These are phyloP conservation scores for Telfairia occidentalis DNA, from an alignment of 331 rosid genomes.

Conservation along the genomic window DNA sequence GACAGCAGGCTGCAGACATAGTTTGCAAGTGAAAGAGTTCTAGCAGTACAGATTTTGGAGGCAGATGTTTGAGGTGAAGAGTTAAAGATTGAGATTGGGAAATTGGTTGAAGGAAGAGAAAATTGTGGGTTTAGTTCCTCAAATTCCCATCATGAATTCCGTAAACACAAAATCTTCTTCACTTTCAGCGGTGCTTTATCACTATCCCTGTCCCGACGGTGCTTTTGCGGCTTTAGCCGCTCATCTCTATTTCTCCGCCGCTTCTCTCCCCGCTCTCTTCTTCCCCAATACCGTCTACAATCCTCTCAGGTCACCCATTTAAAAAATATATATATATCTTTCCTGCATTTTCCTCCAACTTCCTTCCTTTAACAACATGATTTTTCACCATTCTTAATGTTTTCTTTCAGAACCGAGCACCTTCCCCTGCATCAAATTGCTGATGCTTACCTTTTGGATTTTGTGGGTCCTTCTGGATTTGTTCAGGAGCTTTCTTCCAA, in stretches of 20 bases:
- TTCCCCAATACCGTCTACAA: conserved; percentile 69
- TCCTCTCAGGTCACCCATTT: conserved; percentile 41
- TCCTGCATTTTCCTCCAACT: not conserved
- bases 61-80: not conserved
- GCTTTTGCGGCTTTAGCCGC: conserved; percentile 88
- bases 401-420: conserved; percentile 26
- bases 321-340: too few species aligned
- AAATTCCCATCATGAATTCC: not conserved
- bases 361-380: not conserved
- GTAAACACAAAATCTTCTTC: conserved; percentile 2
- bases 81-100: not conserved
- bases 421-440: conserved; percentile 49
- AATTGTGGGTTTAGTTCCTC: not conserved
- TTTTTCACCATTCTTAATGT: not conserved
- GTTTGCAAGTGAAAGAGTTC: too few species aligned
- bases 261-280: conserved; percentile 38
- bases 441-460: conserved; percentile 75
- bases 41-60: not conserved
- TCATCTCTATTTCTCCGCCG: conserved; percentile 62
- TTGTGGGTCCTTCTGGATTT: conserved; percentile 62
- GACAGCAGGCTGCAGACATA: too few species aligned
- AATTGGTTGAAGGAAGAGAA: not conserved
- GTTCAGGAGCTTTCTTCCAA: conserved; percentile 40
- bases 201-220: conserved; percentile 90
- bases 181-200: conserved; percentile 74